These are phyloP conservation scores for Betula pendula DNA, from an alignment of 306 rosid species.

Conservation along the genomic window DNA sequence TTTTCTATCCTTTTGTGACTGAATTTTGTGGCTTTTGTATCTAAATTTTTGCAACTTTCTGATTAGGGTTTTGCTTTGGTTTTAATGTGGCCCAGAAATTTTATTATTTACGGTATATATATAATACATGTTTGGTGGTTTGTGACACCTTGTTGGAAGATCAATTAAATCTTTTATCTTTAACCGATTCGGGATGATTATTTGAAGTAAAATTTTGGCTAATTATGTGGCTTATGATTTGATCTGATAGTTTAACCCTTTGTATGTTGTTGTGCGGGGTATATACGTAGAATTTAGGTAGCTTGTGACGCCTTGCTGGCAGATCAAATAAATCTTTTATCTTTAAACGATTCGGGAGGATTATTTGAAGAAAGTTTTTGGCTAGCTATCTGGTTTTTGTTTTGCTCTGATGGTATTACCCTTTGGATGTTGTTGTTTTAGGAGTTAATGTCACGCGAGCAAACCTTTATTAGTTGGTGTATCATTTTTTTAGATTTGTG, in stretches of 20 bases:
- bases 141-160: too few species aligned
- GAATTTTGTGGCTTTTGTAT: background rate
- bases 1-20: background rate
- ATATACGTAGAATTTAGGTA: background rate
- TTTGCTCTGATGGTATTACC: background rate
- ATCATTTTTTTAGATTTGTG: background rate
- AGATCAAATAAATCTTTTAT: background rate
- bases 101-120: background rate
- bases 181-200: too few species aligned
- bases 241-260: too few species aligned
- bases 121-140: too few species aligned
- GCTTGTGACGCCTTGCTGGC: background rate
- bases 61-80: background rate
- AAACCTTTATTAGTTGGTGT: background rate
- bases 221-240: too few species aligned
- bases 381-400: background rate
- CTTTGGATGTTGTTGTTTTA: background rate
- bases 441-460: background rate
- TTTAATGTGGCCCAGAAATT: background rate
- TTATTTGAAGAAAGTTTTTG: background rate
- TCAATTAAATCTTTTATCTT: too few species aligned
- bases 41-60: background rate
- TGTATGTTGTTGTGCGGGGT: too few species aligned
- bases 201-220: too few species aligned
- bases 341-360: background rate